Conservation (phyloP, 805 yeast genomes). For the Candida peoriensis region DNA sequence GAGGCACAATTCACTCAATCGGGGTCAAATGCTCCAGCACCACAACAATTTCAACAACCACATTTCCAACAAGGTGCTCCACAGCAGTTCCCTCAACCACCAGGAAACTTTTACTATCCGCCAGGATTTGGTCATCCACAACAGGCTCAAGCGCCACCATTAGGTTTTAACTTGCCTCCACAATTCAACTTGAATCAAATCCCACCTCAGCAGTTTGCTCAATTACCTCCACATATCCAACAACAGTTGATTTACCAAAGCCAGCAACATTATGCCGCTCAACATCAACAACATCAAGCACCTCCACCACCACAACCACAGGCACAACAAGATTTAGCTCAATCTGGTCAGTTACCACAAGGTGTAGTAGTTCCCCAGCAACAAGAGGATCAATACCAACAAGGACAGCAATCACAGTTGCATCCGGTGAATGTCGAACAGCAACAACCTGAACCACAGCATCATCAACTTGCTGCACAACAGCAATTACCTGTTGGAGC, state of each 20-base stretch:
- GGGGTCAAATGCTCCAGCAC: constrained; percentile 6
- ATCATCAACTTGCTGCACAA: constrained; percentile 1
- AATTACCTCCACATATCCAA: constrained; percentile 25
- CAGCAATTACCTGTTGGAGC: constrained; percentile 5
- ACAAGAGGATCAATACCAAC: constrained; percentile 12
- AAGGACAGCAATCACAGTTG: constrained; percentile 10
- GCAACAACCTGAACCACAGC: constrained; percentile 9
- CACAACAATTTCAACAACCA: constrained; percentile 9
- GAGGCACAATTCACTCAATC: constrained; percentile 54
- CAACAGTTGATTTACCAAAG: constrained; percentile 25
- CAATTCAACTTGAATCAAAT: constrained; percentile 21
- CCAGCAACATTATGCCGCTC: constrained; percentile 16
- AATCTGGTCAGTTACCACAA: constrained; percentile 14
- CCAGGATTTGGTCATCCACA: constrained; percentile 27
- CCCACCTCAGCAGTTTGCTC: constrained; percentile 23
- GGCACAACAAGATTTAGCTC: constrained; percentile 11
- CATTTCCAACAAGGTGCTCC: constrained; percentile 24
- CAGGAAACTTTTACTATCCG: constrained; percentile 22
- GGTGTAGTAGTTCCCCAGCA: constrained; percentile 7
- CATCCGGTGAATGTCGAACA: constrained; percentile 20
- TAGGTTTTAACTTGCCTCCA: constrained; percentile 15
- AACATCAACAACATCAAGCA: constrained; percentile 15
- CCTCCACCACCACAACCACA: constrained; percentile 16
- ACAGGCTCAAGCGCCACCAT: constrained; percentile 8
- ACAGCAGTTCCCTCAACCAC: constrained; percentile 18